These are phyloP conservation scores for Chenopodium album DNA, from an alignment of 148 eudicot species.

Conservation along the genomic window DNA sequence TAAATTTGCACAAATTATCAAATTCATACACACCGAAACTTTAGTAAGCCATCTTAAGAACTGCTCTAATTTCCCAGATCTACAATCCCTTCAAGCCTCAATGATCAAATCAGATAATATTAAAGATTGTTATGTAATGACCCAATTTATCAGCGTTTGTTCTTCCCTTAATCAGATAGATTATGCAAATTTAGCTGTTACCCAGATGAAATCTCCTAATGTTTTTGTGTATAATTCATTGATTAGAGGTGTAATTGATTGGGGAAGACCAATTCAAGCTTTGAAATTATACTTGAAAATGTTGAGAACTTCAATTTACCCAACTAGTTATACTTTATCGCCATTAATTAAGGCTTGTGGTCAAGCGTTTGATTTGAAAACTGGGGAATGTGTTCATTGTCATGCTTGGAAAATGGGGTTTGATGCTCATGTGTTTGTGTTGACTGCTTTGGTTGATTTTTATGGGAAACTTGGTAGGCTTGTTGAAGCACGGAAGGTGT, in stretches of 20 bases:
- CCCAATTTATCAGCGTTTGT: conserved; percentile 59
- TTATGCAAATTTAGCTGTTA: conserved; percentile 42
- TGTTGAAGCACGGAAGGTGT: conserved; percentile 49
- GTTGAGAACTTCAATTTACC: conserved; percentile 40
- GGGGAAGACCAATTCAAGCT: conserved; percentile 43
- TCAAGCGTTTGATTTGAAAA: conserved; percentile 8
- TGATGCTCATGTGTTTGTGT: conserved; percentile 48
- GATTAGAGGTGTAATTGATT: conserved; percentile 52
- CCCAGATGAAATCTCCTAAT: conserved; percentile 57
- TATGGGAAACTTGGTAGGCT: conserved; percentile 46
- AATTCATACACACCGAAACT: conserved; percentile 22
- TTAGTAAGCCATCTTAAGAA: conserved; percentile 33
- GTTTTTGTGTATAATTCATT: conserved; percentile 62
- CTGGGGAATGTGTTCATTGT: conserved; percentile 56
- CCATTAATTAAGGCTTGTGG: conserved; percentile 60
- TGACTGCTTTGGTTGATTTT: conserved; percentile 65
- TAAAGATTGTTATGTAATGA: conserved; percentile 57
- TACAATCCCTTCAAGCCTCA: conserved; percentile 45
- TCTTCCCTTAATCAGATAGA: conserved; percentile 42
- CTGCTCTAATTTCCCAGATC: conserved; percentile 41
- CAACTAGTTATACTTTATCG: conserved; percentile 63
- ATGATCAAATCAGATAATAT: conserved; percentile 50
- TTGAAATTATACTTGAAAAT: conserved; percentile 46
- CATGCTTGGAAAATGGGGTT: conserved; percentile 68
- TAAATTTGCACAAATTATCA: conserved; percentile 5